phyloP scores from a whole-genome alignment of 1,284 basidiomycete species.

The Meira nashicola region DNA sequence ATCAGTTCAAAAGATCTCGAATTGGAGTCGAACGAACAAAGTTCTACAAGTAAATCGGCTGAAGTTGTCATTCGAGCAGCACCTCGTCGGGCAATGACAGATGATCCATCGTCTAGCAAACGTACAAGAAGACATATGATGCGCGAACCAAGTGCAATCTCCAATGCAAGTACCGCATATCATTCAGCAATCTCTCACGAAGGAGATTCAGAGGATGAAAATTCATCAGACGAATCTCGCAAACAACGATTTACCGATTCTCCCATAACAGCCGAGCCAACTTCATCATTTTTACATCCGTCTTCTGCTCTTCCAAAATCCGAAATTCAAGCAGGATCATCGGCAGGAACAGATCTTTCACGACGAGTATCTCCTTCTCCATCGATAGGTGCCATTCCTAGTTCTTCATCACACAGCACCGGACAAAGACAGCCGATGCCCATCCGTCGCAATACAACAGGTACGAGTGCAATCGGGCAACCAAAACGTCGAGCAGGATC shows the following conservation, averaged over 20 bases:
- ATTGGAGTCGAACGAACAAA: background rate
- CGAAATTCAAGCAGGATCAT: background rate
- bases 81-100: background rate
- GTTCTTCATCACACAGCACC: background rate
- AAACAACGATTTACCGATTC: background rate
- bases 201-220: background rate
- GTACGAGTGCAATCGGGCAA: slow-evolving; percentile 12
- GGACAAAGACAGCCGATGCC: background rate
- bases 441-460: slow-evolving; percentile 34
- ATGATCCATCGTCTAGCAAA: background rate
- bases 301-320: background rate
- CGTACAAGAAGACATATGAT: background rate
- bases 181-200: background rate
- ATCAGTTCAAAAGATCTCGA: background rate
- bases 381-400: background rate
- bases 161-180: slow-evolving; percentile 6
- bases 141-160: background rate
- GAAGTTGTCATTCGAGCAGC: background rate
- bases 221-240: background rate
- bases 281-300: slow-evolving; percentile 15
- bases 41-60: background rate
- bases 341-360: background rate
- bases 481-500: slow-evolving; percentile 23
- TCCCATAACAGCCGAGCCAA: slow-evolving; percentile 10
- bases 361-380: slow-evolving; percentile 3